Evolutionary conservation across 2,329 filamentous ascomycete species (phyloP).

Genomic region (Diplodia seriata): DNA sequence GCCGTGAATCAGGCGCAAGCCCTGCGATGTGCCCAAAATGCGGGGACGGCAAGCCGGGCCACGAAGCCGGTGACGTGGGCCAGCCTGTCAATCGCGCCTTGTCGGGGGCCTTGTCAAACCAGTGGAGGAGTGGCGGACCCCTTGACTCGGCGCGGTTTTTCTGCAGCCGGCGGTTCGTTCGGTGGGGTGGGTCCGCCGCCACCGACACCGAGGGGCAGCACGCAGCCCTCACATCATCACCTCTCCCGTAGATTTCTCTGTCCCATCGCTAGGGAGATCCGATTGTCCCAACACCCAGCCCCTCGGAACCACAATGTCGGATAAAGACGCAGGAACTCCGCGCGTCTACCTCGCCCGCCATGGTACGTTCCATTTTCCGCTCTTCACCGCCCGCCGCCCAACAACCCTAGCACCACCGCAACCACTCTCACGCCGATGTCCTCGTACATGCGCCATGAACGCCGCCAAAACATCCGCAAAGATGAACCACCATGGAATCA

Average conservation of each 20-base stretch:
- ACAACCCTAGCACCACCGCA: neutral
- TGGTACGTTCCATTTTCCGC: constrained; percentile 33
- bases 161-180: neutral
- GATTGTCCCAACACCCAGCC: constrained; percentile 10
- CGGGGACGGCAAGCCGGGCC: constrained; percentile 1
- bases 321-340: constrained; percentile 38
- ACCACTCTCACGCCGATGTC: neutral
- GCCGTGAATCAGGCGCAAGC: neutral
- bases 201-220: neutral
- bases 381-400: neutral
- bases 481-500: neutral
- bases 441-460: neutral
- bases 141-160: neutral
- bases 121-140: neutral
- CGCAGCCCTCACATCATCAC: neutral
- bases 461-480: neutral
- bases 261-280: neutral
- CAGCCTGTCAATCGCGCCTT: constrained; percentile 1
- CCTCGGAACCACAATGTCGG: constrained; percentile 35
- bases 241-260: neutral
- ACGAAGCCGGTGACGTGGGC: constrained; percentile 11
- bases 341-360: constrained; percentile 39
- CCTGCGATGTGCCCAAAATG: neutral
- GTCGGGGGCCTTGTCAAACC: neutral
- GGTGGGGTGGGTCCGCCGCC: neutral